Base-by-base conservation (phyloP, 2,329 filamentous ascomycete genomes). In the Emmonsiellopsis sp. region DNA sequence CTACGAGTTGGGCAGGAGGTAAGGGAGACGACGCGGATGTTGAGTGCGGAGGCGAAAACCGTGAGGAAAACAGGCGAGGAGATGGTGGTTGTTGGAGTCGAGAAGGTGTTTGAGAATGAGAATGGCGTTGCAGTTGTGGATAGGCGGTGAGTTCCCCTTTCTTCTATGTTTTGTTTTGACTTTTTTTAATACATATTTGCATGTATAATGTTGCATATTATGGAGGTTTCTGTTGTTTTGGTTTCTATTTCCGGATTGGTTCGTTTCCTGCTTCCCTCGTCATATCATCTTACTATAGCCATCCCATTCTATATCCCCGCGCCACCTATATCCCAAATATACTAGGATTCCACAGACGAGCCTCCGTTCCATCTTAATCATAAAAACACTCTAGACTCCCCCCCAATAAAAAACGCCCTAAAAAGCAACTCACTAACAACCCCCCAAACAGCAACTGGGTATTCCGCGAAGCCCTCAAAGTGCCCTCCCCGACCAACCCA, bases 81-180 rank as follows among this genome's bases (percentile, higher is more conserved):
- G 56, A 85, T 86, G 82, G 73, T 86, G 0, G 74, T 86, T 1
- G 83, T 86, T 0, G 75, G 81, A 1, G 78, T 86, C 0, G 77
- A 82, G 65, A 86, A 85, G 68, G 73, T 76, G 55, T 79, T 82
- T 53, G 71, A 73, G 61, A 77, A 77, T 39, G 71, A 74, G 5
- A 59, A 71, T 17, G 82, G 80, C 0, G 58, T 80, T 44, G 74
- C 74, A 0, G 59, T 86, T 32, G 63, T 77, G 36, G 83, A 86
- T 63, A 70, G 71, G 58, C 72, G 83, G 70, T 78, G 57, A 47
- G 62, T 42, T 44, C 14, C 7, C 27, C 3, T 32, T 10, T 39
- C 3, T 42, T n/a, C 13, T 9, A 39, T 39, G 9, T 39, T 39
- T 43, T 21, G 10, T 37, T 6, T 31, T 34, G 47, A 49, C 10